Evolutionary conservation across 352 stramenopile species (phyloP), one percentile per base, ranked within the genome.

Genomic region (Elongisporangium prolatum): DNA sequence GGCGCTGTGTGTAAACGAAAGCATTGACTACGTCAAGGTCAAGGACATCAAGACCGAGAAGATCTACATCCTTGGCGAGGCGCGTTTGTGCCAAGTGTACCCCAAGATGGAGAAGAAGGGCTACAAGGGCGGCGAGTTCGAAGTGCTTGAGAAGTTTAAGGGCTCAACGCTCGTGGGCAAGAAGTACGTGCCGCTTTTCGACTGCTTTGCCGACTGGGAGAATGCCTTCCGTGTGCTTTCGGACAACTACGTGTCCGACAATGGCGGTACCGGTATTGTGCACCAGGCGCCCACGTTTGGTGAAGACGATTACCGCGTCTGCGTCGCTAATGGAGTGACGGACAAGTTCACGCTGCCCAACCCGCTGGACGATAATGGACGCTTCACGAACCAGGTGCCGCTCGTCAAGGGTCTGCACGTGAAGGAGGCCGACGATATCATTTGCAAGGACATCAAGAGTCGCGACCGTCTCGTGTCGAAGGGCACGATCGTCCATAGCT

Each of bases 261-360:
- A 98, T 63, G 88, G 93, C 70, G 81, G 98, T 69, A 98, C 96
- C 1, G 97, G 97, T 60, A 98, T 99, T 58, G 96, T 99, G 21
- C 97, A 99, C 78, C 95, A 99, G 71, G 96, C 97, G 8, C 97
- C 98, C 3, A 98, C 96, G 6, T 99, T 99, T 69, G 98, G 98
- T 84, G 98, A 99, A 71, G 97, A 99, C 71, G 98, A 99, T 97
- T 99, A 99, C 86, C 95, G 97, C 50, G 97, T 99, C 28, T 99
- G 97, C 65, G 74, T 99, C 48, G 93, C 88, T 38, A 77, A 99
- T 61, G 91, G 87, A 21, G 85, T 99, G 52, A 91, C 98, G 49
- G 77, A 93, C 53, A 99, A 99, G 76, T 97, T 97, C 53, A 80
- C 78, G 21, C 66, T 99, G 49, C 97, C 97, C 20, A 98, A 98